A percentile compares a stretch with the other conserved stretches of the same genome.
Evolutionary conservation across 179 eudicot species (phyloP).

Genomic region (Silene noctiflora): DNA sequence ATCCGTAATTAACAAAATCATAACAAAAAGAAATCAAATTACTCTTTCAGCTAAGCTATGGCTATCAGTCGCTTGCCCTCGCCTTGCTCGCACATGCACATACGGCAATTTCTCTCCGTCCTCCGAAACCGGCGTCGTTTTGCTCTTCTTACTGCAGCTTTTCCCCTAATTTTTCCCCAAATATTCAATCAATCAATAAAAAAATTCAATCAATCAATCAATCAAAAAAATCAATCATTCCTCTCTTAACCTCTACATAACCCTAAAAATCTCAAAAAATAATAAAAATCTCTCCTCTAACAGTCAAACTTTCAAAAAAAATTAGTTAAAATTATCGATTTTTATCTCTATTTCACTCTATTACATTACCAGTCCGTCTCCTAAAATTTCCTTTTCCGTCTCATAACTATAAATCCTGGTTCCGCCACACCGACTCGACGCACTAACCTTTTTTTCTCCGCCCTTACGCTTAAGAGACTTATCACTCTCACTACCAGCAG

Average conservation of each 20-base stretch:
- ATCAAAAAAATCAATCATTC: neutral
- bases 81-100: slow-evolving; percentile 89
- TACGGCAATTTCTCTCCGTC: slow-evolving; percentile 82
- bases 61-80: slow-evolving; percentile 98
- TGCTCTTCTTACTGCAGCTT: slow-evolving; percentile 52
- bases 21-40: slow-evolving; percentile 17
- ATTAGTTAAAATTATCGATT: too few species aligned
- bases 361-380: too few species aligned
- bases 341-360: too few species aligned
- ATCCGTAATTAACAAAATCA: neutral
- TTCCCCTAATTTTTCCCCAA: slow-evolving; percentile 38
- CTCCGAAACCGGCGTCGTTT: slow-evolving; percentile 32
- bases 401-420: neutral
- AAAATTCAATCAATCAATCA: neutral
- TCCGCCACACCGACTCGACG: neutral
- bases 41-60: slow-evolving; percentile 99
- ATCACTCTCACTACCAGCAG: slow-evolving; percentile 34
- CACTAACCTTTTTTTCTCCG: slow-evolving; percentile 62
- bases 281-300: neutral
- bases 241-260: neutral
- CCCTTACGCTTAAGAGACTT: slow-evolving; percentile 69
- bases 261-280: neutral
- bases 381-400: too few species aligned
- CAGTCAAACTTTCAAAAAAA: too few species aligned
- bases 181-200: slow-evolving; percentile 4